A percentile compares a stretch with the other conserved stretches of the same genome.
Conservation (phyloP, 2,329 filamentous ascomycete species). For the Fusarium staphyleae region DNA sequence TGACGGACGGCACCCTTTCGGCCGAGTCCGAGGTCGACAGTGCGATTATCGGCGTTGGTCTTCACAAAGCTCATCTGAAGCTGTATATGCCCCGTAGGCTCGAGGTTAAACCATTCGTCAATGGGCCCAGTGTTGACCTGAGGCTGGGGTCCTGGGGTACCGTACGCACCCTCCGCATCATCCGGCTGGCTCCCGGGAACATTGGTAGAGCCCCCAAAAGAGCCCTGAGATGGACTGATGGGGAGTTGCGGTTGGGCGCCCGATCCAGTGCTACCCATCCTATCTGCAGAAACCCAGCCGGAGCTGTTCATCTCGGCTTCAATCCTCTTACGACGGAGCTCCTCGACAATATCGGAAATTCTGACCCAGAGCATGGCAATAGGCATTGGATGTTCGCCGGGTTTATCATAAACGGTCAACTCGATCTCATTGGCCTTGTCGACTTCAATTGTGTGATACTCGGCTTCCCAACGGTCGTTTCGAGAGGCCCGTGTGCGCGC, state of each 20-base stretch:
- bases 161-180: conserved; percentile 42
- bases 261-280: conserved; percentile 71
- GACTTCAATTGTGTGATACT: conserved; percentile 90
- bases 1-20: conserved; percentile 96
- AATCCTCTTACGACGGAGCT: conserved; percentile 96
- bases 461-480: conserved; percentile 89
- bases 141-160: conserved; percentile 53
- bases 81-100: conserved; percentile 92
- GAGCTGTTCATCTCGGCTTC: conserved; percentile 94
- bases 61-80: conserved; percentile 92
- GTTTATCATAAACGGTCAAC: conserved; percentile 96
- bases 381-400: conserved; percentile 86
- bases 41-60: conserved; percentile 81
- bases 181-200: conserved; percentile 51
- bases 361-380: conserved; percentile 96
- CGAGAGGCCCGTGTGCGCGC: conserved; percentile 85
- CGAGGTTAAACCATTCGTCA: conserved; percentile 95
- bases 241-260: conserved; percentile 64
- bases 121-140: conserved; percentile 69
- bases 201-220: conserved; percentile 54
- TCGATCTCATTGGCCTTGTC: conserved; percentile 99
- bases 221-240: conserved; percentile 57
- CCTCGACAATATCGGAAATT: conserved; percentile 96
- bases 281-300: conserved; percentile 96
- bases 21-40: conserved; percentile 87